Evolutionary conservation across 2,329 filamentous ascomycete genomes (phyloP).

Genomic region (Ascocoryne sarcoides): DNA sequence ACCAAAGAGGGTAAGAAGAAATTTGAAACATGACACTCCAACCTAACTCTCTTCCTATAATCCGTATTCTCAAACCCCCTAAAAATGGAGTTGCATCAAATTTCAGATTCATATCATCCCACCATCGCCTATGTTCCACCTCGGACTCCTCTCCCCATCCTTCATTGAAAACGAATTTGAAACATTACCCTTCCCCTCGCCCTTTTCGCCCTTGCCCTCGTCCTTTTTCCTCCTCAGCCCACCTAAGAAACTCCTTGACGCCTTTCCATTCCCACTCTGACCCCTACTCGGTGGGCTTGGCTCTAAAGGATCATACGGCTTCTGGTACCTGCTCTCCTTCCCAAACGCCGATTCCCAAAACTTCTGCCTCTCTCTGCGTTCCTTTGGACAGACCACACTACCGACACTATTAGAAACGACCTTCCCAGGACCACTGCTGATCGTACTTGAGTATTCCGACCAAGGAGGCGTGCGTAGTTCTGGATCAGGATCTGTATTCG

Average conservation of each 20-base stretch:
- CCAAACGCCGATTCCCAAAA: slow-evolving; percentile 29
- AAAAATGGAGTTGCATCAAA: too few relatives aligned
- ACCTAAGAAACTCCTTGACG: slow-evolving; percentile 22
- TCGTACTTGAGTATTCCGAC: slow-evolving; percentile 9
- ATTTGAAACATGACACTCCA: not conserved
- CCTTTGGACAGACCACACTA: slow-evolving; percentile 10
- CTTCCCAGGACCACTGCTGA: slow-evolving; percentile 3
- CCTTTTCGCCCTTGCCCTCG: slow-evolving; percentile 1
- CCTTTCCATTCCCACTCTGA: slow-evolving; percentile 23
- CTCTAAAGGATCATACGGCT: slow-evolving; percentile 3
- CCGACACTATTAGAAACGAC: slow-evolving; percentile 18
- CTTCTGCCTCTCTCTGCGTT: slow-evolving; percentile 23
- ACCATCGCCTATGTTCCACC: not conserved
- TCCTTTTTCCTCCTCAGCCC: slow-evolving; percentile 10
- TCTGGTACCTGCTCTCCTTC: slow-evolving; percentile 14
- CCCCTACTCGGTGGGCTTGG: slow-evolving; percentile 21
- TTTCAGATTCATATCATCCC: not conserved
- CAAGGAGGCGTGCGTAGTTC: slow-evolving; percentile 15
- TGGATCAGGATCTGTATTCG: slow-evolving; percentile 8
- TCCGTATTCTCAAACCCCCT: not conserved
- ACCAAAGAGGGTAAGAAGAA: not conserved
- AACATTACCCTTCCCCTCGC: not conserved
- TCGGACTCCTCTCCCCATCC: not conserved
- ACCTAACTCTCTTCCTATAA: not conserved
- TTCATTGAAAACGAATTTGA: not conserved